Base-by-base conservation (phyloP, 1,284 basidiomycete genomes). In the Malassezia equina region DNA sequence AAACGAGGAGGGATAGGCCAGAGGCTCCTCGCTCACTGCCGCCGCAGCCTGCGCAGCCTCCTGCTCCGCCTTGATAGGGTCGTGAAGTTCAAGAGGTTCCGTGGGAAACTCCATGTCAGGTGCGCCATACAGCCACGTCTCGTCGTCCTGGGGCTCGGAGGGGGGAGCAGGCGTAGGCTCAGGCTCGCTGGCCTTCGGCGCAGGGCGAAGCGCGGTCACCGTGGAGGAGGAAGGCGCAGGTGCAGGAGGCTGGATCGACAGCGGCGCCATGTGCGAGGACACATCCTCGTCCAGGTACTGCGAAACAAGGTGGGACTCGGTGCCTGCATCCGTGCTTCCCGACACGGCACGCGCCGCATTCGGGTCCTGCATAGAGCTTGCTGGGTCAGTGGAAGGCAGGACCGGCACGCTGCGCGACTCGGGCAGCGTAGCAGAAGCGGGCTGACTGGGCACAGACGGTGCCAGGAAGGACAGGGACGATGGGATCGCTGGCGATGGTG, bases 1-100 rank as follows among this genome's bases (percentile, higher is more conserved):
- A 32, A 71, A 71, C 0, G 63, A 67, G 15, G 67, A 69, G 11
- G 68, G 68, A 34, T 64, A 69, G 42, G 55, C 49, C 2, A 24
- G 33, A 2, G 45, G 36, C 29, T 42, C n/a, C 23, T 32, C 33
- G 15, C 13, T 27, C 33, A 12, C 54, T 51, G 51, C 48, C n/a
- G 39, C 36, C 27, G 57, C 25, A n/a, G 51, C 34, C 2, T 40
- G 25, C 19, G 29, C 15, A 27, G 34, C 25, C 45, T 47, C 28
- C 13, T 47, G 45, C 19, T 19, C 27, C 24, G 15, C 29, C n/a
- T 25, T 17, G 9, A 32, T 24, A 7, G 36, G 39, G 5, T 24
- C 25, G 8, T 44, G 39, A 23, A 25, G 17, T 17, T 23, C 21
- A 13, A 55, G 23, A 7, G 36, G 36, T 15, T 19, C 17, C 12